These are phyloP conservation scores for Solanum dulcamara DNA, from an alignment of 257 asterid genomes.

Conservation along the genomic window DNA sequence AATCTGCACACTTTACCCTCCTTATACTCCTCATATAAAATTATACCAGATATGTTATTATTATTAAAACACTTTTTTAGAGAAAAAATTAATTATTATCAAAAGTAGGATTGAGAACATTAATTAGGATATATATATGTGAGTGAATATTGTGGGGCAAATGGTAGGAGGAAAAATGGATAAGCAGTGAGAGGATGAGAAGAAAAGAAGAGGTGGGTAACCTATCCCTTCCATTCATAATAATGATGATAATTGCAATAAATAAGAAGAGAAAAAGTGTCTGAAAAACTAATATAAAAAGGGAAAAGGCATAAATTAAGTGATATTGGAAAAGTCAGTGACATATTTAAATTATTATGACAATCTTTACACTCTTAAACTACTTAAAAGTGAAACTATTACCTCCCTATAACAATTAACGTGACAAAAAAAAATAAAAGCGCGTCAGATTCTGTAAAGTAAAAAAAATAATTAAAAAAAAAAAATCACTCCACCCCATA, in stretches of 20 bases:
- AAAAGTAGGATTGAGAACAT: too few species aligned
- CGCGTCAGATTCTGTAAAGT: too few species aligned
- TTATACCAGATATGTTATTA: background rate
- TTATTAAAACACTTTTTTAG: background rate
- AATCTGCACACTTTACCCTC: background rate
- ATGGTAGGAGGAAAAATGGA: conserved; percentile 21
- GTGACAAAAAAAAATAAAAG: too few species aligned
- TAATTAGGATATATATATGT: background rate
- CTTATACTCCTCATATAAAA: background rate
- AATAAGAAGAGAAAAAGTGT: background rate
- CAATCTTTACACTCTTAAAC: too few species aligned
- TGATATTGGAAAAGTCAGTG: too few species aligned
- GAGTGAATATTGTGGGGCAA: background rate
- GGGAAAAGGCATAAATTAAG: too few species aligned
- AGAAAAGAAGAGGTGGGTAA: conserved; percentile 32
- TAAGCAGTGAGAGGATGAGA: conserved; percentile 74
- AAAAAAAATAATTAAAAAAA: too few species aligned
- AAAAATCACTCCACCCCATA: too few species aligned
- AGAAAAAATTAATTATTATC: background rate
- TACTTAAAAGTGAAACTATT: too few species aligned
- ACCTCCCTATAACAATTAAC: too few species aligned
- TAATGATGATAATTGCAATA: background rate
- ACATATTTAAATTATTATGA: too few species aligned
- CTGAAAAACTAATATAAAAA: background rate
- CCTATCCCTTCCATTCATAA: conserved; percentile 25